Conservation (phyloP, 2,329 filamentous ascomycete species). For the Aspergillus vadensis region DNA sequence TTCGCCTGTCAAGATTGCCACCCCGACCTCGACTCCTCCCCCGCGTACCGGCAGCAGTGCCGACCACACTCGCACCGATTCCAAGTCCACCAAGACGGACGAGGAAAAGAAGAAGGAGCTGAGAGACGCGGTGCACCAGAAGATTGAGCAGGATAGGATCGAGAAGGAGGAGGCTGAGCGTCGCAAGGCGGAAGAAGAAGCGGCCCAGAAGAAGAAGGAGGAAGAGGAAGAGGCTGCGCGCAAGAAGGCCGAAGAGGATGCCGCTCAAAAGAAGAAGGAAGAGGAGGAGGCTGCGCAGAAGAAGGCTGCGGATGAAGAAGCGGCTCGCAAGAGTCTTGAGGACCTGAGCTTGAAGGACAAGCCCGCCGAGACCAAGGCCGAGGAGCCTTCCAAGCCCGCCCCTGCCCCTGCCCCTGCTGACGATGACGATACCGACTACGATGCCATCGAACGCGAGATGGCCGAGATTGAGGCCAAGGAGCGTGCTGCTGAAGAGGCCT, state of each 20-base stretch:
- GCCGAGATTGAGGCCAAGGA: constrained; percentile 52
- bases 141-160: constrained; percentile 54
- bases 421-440: constrained; percentile 49
- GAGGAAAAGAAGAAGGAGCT: constrained; percentile 83
- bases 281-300: constrained; percentile 34
- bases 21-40: constrained; percentile 77
- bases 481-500: constrained; percentile 47
- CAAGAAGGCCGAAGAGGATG: constrained; percentile 30
- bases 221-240: constrained; percentile 35
- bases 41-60: constrained; percentile 70
- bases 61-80: constrained; percentile 71
- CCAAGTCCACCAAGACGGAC: constrained; percentile 68
- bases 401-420: constrained; percentile 34
- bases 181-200: constrained; percentile 52
- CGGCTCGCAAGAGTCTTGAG: constrained; percentile 26
- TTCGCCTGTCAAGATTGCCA: constrained; percentile 62
- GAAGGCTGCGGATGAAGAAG: constrained; percentile 29
- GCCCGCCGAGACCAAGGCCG: constrained; percentile 49
- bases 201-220: constrained; percentile 37
- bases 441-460: constrained; percentile 51
- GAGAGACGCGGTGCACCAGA: constrained; percentile 54
- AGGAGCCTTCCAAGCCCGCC: constrained; percentile 34
- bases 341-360: constrained; percentile 32
- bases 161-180: constrained; percentile 60
- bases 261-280: constrained; percentile 29